Base-by-base conservation (phyloP, 352 stramenopile species). In the Phytophthora hybrid region DNA sequence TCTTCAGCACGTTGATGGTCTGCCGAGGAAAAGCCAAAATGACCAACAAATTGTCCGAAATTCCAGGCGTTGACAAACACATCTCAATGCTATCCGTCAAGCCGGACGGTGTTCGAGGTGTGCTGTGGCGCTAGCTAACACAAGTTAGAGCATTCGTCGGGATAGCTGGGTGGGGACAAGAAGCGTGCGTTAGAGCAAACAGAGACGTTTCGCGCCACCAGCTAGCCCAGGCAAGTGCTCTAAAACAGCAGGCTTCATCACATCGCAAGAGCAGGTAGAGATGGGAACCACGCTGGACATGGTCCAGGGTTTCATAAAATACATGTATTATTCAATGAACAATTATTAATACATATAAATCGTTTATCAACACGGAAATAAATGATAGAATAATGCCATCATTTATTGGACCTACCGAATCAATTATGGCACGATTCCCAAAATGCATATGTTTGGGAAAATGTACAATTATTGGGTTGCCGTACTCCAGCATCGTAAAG, bases 201-300 rank as follows among this genome's bases (percentile, higher is more conserved):
- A 66, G 14, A 66, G 49, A 66, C 46, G 3, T 26, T n/a, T 59
- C 68, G 29, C 26, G 47, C 68, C 68, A 75, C 68, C 68, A 57
- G 5, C 61, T 66, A 74, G 61, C 37, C 16, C 54, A 62, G 53
- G 34, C 55, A 18, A 66, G 19, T 75, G 53, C 61, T 31, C 4
- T 47, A 58, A 58, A 75, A 75, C 68, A 75, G 68, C 68, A 73
- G 63, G 52, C 39, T 68, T 66, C 69, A 76, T 68, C 2, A 47
- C 57, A 65, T 73, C 51, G 69, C 34, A 74, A 39, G 71, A 77
- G 14, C 52, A 56, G 9, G 8, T 34, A 55, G 31, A 74, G 65
- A 77, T 77, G 71, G 71, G 60, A 58, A 60, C 51, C 51, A 63
- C 10, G 11, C 13, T 21, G 44, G 18, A 46, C 39, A 26, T 26